Evolutionary conservation across 257 asterid species (phyloP), one percentile per base, ranked within the genome.

Genomic region (Nicotiana sylvestris): DNA sequence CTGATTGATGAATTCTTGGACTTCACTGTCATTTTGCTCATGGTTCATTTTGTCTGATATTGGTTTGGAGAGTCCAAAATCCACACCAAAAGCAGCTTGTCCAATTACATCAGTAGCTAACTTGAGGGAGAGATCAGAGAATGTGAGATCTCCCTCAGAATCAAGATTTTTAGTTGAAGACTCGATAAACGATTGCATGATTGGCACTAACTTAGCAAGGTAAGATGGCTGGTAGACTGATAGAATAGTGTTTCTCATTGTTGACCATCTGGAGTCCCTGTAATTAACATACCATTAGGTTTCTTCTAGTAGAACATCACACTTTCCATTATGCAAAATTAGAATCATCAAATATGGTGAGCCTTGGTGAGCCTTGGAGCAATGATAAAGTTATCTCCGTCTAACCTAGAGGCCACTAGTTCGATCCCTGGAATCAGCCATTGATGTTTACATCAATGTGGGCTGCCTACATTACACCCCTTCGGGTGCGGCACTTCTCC

Each of bases 151-250:
- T 78, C 81, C 86, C 60, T 86, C 82, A 0, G 93, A 85, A 29
- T 91, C 97, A 3, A 96, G 92, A 82, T 90, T 81, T 27, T 84
- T 79, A 2, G 95, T 85, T 18, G 98, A 93, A 6, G 93, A 85
- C 76, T 88, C 91, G 1, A 96, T 93, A 83, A 84, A 86, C 1
- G 90, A 90, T 84, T 96, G 98, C 99, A 96, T 96, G 33, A 87
- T 93, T 0, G 98, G 98, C 62, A 93, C 91, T 66, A 93, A 51
- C 86, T 90, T 94, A 67, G 97, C 97, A 1, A 96, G 97, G 84
- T 96, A 90, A 76, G 98, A 94, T 18, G 99, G 98, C 86, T 94
- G 99, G 87, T 96, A 94, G 30, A 96, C 89, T 2, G 98, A 93
- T 27, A 93, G 85, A 78, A 96, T 92, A 0, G 97, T 91, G 89